These are phyloP conservation scores for Pyrus bretschneideri DNA, from an alignment of 306 rosid genomes.

Conservation along the genomic window DNA sequence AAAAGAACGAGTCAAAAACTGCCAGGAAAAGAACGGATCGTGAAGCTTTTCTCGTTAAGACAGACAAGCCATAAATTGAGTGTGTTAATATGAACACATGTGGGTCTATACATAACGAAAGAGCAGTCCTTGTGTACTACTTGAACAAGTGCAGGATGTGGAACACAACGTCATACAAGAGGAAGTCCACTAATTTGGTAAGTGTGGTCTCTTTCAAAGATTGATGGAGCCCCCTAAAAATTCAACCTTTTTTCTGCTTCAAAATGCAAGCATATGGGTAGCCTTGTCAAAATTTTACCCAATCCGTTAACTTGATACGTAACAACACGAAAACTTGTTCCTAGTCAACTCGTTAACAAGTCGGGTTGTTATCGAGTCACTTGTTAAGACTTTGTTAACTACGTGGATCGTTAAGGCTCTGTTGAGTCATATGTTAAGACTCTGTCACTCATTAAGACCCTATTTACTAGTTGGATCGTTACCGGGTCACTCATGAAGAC, in stretches of 20 bases:
- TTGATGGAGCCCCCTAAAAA: neutral
- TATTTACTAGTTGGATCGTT: too few species aligned
- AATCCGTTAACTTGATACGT: too few species aligned
- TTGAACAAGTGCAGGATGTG: neutral
- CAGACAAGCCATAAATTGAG: neutral
- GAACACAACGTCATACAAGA: neutral
- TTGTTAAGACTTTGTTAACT: too few species aligned
- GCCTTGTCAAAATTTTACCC: too few species aligned
- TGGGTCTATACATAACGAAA: neutral
- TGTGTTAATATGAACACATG: neutral
- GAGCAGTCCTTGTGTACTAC: neutral
- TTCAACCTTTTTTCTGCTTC: neutral
- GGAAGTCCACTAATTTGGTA: neutral
- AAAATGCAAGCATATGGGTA: too few species aligned
- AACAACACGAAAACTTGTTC: too few species aligned
- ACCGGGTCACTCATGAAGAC: too few species aligned
- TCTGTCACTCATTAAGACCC: too few species aligned
- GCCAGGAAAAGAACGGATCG: neutral
- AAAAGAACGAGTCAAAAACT: neutral
- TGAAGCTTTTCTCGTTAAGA: neutral
- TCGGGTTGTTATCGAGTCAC: accelerated
- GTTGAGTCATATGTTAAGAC: too few species aligned
- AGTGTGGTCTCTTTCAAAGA: neutral
- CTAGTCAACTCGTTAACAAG: too few species aligned
- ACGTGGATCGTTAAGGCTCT: too few species aligned